Conservation (phyloP, 768 basidiomycete species). For the Tubosaeta sp. region DNA sequence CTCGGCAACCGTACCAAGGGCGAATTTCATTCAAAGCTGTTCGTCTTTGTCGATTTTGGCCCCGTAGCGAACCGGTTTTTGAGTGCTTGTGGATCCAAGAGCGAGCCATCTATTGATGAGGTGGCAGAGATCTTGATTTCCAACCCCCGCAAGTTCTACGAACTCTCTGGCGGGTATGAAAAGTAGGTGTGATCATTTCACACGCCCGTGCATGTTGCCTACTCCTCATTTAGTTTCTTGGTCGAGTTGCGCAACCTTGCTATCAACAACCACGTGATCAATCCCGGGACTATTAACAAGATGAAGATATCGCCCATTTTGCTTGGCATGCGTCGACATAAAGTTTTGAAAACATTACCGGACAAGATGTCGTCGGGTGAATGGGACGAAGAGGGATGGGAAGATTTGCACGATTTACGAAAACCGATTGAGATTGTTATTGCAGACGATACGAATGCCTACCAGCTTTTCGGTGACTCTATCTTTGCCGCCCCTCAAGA, state of each 20-base stretch:
- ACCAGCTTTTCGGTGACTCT: conserved; percentile 72
- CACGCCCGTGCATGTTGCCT: neutral
- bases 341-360: conserved; percentile 20
- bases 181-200: conserved; percentile 42
- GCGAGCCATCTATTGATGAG: conserved; percentile 83
- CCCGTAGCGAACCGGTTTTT: conserved; percentile 78
- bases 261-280: conserved; percentile 56
- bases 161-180: conserved; percentile 62
- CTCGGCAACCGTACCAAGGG: conserved; percentile 50
- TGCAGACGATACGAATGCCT: conserved; percentile 80
- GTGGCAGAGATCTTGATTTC: conserved; percentile 64
- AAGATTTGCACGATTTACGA: conserved; percentile 67
- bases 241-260: conserved; percentile 81
- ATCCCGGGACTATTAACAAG: conserved; percentile 44
- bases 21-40: conserved; percentile 73
- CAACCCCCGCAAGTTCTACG: conserved; percentile 68
- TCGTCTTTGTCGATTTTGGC: conserved; percentile 89
- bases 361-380: conserved; percentile 21
- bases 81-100: conserved; percentile 80
- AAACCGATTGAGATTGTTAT: conserved; percentile 69
- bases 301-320: conserved; percentile 75
- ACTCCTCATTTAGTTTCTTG: conserved; percentile 55
- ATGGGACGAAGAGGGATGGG: conserved; percentile 70
- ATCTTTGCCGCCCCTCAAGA: conserved; percentile 85
- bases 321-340: conserved; percentile 65